Conservation (phyloP, 2,329 filamentous ascomycete genomes). For the Cordyceps militaris region DNA sequence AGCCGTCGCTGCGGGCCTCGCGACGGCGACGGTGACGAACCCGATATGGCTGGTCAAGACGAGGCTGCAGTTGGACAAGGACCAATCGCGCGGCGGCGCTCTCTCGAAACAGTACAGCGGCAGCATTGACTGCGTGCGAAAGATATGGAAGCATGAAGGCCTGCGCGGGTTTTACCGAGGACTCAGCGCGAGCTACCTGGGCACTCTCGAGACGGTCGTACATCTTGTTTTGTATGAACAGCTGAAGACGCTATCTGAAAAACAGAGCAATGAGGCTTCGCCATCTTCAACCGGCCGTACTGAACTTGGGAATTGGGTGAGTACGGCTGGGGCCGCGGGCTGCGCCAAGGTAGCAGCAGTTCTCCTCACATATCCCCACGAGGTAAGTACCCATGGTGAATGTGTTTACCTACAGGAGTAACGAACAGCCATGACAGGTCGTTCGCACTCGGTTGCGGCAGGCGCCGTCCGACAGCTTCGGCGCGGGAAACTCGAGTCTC, state of each 20-base stretch:
- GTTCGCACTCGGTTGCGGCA: slow-evolving; percentile 79
- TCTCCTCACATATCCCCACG: slow-evolving; percentile 82
- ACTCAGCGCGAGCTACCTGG: slow-evolving; percentile 83
- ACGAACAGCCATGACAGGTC: slow-evolving; percentile 47
- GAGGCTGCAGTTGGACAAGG: slow-evolving; percentile 83
- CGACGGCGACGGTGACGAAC: slow-evolving; percentile 85
- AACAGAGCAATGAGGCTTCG: too few species aligned
- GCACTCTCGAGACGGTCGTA: slow-evolving; percentile 80
- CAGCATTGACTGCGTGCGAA: slow-evolving; percentile 75
- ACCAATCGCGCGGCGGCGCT: slow-evolving; percentile 50
- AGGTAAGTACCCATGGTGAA: slow-evolving; percentile 44
- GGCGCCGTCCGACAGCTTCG: slow-evolving; percentile 61
- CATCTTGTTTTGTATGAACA: slow-evolving; percentile 95
- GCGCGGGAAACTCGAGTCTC: slow-evolving; percentile 76
- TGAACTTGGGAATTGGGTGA: slow-evolving; percentile 50
- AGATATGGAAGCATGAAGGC: slow-evolving; percentile 75
- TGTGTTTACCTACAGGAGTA: neutral
- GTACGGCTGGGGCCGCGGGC: slow-evolving; percentile 70
- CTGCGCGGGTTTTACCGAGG: slow-evolving; percentile 78
- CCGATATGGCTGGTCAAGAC: slow-evolving; percentile 98
- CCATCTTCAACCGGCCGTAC: too few species aligned
- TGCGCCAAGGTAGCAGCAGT: slow-evolving; percentile 80
- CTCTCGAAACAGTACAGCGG: slow-evolving; percentile 81
- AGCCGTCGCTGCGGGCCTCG: slow-evolving; percentile 70
- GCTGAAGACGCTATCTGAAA: slow-evolving; percentile 67